These are phyloP conservation scores for Ustulina deusta DNA, from an alignment of 2,329 filamentous ascomycete genomes.

Conservation along the genomic window DNA sequence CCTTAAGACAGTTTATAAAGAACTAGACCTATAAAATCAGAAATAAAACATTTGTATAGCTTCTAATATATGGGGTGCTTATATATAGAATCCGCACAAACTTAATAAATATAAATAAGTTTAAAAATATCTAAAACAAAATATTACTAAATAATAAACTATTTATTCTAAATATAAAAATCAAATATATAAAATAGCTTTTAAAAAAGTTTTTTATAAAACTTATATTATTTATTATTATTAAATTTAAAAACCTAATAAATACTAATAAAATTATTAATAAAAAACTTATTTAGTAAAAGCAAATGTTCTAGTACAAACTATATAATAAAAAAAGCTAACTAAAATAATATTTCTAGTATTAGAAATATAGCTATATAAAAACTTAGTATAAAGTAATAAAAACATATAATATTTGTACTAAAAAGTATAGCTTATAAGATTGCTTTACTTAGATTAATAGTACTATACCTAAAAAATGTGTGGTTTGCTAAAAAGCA, in stretches of 20 bases:
- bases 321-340: not conserved
- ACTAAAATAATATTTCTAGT: no score
- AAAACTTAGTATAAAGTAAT: not conserved
- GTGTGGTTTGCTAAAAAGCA: not conserved
- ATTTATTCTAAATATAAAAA: constrained; percentile 1
- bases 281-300: constrained; percentile 1
- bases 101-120: constrained; percentile 4
- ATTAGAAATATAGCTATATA: not conserved
- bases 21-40: no score
- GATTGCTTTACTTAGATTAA: not conserved
- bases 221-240: no score
- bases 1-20: no score
- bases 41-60: no score
- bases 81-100: constrained; percentile 3
- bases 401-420: not conserved
- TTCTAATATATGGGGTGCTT: no score
- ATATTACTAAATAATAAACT: constrained; percentile 8
- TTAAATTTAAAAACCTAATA: no score
- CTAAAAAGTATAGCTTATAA: not conserved
- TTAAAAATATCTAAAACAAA: constrained; percentile 5
- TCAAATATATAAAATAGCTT: not conserved
- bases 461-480: not conserved
- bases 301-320: not conserved
- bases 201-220: no score
- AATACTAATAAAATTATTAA: constrained; percentile 5